phyloP scores from a whole-genome alignment of 1,139 yeast genomes.

The Geotrichum carabidarum region DNA sequence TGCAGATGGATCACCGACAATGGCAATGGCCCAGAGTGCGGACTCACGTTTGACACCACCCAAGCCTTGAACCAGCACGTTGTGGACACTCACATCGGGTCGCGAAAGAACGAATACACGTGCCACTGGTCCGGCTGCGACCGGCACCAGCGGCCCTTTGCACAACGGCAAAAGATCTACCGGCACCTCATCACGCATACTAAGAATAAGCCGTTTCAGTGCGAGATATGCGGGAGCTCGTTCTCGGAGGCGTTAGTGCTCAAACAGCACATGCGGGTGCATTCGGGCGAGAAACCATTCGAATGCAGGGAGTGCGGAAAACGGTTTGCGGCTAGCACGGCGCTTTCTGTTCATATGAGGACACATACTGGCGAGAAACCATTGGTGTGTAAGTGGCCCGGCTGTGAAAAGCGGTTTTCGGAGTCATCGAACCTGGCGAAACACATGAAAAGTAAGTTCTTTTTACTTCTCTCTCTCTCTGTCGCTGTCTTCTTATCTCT shows the following conservation, averaged over 20 bases:
- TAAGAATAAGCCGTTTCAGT: conserved; percentile 67
- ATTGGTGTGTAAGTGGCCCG: conserved; percentile 67
- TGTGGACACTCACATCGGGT: conserved; percentile 60
- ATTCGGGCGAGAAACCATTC: conserved; percentile 82
- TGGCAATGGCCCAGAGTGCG: conserved; percentile 41
- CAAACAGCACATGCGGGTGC: conserved; percentile 75
- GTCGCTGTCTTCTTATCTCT: neutral
- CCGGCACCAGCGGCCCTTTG: conserved; percentile 54
- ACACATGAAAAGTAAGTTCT: conserved; percentile 56
- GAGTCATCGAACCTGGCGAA: conserved; percentile 86
- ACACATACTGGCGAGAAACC: conserved; percentile 94
- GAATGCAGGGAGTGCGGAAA: conserved; percentile 75
- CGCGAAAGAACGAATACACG: conserved; percentile 62
- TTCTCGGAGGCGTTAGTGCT: conserved; percentile 68
- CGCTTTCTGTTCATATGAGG: conserved; percentile 61
- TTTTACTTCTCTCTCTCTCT: conserved; percentile 37
- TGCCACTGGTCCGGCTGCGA: conserved; percentile 81
- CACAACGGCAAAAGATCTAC: conserved; percentile 75
- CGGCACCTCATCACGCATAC: conserved; percentile 90
- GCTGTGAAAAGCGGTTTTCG: conserved; percentile 79
- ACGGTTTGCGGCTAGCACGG: conserved; percentile 58
- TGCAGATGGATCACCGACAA: conserved; percentile 46
- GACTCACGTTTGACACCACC: conserved; percentile 45
- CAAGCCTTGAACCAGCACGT: conserved; percentile 69
- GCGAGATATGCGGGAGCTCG: conserved; percentile 59